phyloP scores from a whole-genome alignment of 768 basidiomycete genomes.

The Vararia minispora region DNA sequence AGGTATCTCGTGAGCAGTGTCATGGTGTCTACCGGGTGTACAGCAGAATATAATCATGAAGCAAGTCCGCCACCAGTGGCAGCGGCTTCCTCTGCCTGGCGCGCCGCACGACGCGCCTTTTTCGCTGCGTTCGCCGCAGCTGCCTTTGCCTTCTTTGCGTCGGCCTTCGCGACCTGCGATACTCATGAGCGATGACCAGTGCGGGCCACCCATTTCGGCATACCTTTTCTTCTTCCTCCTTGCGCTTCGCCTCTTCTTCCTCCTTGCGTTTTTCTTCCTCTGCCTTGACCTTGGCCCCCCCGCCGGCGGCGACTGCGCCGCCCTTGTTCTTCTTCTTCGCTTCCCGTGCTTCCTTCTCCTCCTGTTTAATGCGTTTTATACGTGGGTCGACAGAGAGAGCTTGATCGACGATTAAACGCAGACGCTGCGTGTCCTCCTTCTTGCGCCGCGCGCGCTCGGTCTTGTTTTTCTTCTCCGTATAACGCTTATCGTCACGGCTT shows the following conservation, averaged over 20 bases:
- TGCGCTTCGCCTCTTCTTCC: conserved; percentile 61
- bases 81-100: conserved; percentile 33
- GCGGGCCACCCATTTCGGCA: conserved; percentile 5
- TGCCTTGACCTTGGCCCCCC: conserved; percentile 38
- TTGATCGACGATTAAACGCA: conserved; percentile 80
- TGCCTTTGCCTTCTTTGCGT: conserved; percentile 76
- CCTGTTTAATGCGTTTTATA: conserved; percentile 93
- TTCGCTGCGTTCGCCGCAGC: conserved; percentile 86
- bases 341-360: conserved; percentile 90
- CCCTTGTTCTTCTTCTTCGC: conserved; percentile 69
- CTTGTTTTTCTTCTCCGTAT: conserved; percentile 99
- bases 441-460: conserved; percentile 90
- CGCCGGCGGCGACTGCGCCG: conserved; percentile 32
- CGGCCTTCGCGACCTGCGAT: conserved; percentile 43
- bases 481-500: conserved; percentile 97
- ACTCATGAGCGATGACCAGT: not conserved
- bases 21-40: too few species aligned
- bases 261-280: conserved; percentile 52
- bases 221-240: conserved; percentile 82
- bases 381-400: conserved; percentile 80
- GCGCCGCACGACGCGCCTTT: conserved; percentile 66
- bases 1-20: too few species aligned
- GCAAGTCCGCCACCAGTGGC: too few species aligned
- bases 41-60: too few species aligned
- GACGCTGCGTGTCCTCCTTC: conserved; percentile 91